phyloP scores from a whole-genome alignment of 192 early-diverging fungal genomes.

The Piromyces finnis region DNA sequence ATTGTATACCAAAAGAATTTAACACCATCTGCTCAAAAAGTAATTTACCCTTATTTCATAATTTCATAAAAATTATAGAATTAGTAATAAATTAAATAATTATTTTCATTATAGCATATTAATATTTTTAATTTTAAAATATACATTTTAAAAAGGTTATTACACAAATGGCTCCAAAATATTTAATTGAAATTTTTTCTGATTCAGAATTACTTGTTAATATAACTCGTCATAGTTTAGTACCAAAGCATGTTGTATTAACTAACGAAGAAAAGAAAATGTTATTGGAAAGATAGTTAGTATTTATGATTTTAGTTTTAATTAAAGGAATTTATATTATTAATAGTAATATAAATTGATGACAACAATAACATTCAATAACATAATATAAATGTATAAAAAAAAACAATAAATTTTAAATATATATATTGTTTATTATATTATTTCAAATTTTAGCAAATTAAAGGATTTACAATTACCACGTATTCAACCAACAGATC shows the following conservation, averaged over 20 bases:
- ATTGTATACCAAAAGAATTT: constrained; percentile 70
- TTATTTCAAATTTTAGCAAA: constrained; percentile 26
- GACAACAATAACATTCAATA: no score
- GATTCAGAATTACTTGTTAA: constrained; percentile 90
- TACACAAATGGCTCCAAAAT: constrained; percentile 44
- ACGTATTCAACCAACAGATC: constrained; percentile 69
- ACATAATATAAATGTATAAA: no score
- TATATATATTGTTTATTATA: no score
- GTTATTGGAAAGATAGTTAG: constrained; percentile 78
- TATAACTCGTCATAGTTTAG: constrained; percentile 87
- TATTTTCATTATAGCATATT: no score
- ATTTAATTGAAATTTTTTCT: constrained; percentile 66
- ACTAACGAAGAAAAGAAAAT: constrained; percentile 73
- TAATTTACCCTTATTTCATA: no score
- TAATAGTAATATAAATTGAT: no score
- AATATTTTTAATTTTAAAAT: no score
- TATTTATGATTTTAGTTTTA: no score
- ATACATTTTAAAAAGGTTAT: constrained; percentile 16
- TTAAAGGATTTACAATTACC: constrained; percentile 92
- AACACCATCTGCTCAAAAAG: constrained; percentile 71
- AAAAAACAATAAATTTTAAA: no score
- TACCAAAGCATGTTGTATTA: constrained; percentile 85
- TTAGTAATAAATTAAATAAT: no score
- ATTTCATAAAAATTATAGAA: no score
- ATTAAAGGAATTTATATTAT: no score